A percentile compares a stretch with the other conserved stretches of the same genome.
These are phyloP conservation scores for Carex parvula DNA, from an alignment of 176 grass and related monocot species.

Conservation along the genomic window DNA sequence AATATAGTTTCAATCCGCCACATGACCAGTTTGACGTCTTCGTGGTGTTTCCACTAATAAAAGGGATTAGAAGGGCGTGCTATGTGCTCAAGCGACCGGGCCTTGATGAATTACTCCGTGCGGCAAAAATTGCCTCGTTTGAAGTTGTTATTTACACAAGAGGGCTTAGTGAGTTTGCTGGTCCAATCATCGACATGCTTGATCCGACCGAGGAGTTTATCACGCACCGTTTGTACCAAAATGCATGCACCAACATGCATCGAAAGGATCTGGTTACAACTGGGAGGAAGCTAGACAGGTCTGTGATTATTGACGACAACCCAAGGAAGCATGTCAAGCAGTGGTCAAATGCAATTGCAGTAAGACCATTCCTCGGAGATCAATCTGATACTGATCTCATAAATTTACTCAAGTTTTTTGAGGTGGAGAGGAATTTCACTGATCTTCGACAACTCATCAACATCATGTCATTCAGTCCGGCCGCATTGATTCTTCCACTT, in stretches of 20 bases:
- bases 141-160: neutral
- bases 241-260: conserved; percentile 3
- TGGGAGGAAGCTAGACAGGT: neutral
- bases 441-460: conserved; percentile 5
- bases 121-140: neutral
- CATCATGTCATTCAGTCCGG: neutral
- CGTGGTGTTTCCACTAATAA: neutral
- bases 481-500: neutral
- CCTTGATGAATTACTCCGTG: neutral
- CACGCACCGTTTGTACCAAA: neutral
- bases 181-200: conserved; percentile 4
- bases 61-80: neutral
- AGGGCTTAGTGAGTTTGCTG: neutral
- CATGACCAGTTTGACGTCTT: neutral
- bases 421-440: neutral
- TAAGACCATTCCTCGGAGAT: neutral
- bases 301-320: conserved; percentile 2
- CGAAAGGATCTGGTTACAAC: neutral
- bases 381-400: neutral
- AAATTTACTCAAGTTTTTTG: neutral
- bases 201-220: conserved; percentile 5
- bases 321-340: conserved; percentile 10
- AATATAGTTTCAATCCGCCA: conserved; percentile 1
- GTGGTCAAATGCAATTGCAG: neutral
- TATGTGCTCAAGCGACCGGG: conserved; percentile 3